These are phyloP conservation scores for Pharus latifolius DNA, from an alignment of 176 grass and related monocot genomes.

Conservation along the genomic window DNA sequence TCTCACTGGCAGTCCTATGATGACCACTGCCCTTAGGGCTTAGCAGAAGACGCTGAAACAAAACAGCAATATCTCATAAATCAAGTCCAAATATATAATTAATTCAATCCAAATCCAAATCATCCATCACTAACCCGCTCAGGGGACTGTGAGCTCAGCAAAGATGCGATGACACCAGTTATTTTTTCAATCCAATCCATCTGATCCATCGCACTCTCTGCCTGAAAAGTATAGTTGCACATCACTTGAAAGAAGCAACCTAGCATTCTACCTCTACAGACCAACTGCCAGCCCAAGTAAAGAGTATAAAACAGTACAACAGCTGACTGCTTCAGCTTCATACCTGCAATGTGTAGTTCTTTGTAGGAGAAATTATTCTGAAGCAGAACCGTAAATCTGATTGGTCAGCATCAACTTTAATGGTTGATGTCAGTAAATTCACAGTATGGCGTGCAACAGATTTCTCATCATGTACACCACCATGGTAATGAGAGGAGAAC, in stretches of 20 bases:
- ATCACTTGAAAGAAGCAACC: conserved; percentile 21
- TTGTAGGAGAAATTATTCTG: conserved; percentile 94
- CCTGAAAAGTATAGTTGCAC: conserved; percentile 39
- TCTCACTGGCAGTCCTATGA: conserved; percentile 64
- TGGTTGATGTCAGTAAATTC: conserved; percentile 94
- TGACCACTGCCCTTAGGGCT: conserved; percentile 57
- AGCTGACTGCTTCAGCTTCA: background rate
- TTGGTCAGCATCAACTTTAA: conserved; percentile 93
- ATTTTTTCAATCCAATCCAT: conserved; percentile 99
- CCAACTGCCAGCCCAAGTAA: background rate
- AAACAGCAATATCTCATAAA: conserved; percentile 18
- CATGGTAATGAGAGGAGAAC: conserved; percentile 99
- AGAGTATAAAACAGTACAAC: background rate
- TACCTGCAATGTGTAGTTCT: conserved; percentile 99
- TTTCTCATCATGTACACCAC: conserved; percentile 91
- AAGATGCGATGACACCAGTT: conserved; percentile 93
- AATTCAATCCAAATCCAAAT: background rate
- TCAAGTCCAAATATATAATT: conserved; percentile 18
- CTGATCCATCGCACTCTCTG: conserved; percentile 97
- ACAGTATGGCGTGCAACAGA: conserved; percentile 95
- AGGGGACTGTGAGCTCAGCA: conserved; percentile 93
- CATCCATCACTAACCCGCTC: conserved; percentile 55
- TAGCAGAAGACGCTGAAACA: conserved; percentile 68
- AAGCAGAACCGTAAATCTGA: conserved; percentile 95
- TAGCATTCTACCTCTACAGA: background rate